phyloP scores from a whole-genome alignment of 179 eudicot genomes.

The Pouteria campechiana region DNA sequence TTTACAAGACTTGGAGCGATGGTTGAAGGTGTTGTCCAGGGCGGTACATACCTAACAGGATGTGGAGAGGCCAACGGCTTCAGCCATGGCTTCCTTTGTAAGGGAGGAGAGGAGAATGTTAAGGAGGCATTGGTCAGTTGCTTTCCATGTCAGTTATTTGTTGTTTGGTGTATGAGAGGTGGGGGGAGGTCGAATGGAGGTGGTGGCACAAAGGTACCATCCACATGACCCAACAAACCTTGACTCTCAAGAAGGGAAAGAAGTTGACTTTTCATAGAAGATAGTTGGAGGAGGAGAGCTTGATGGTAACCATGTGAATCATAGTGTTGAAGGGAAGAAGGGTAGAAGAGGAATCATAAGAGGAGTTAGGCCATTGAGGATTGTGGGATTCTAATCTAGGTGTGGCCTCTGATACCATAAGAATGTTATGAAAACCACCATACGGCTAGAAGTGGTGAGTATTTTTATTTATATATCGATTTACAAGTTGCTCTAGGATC shows the following conservation, averaged over 20 bases:
- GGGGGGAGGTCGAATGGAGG: background rate
- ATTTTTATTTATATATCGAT: no score
- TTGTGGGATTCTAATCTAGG: no score
- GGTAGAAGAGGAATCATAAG: background rate
- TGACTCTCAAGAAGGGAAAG: background rate
- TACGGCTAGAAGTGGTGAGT: no score
- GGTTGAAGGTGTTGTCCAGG: background rate
- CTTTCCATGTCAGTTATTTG: background rate
- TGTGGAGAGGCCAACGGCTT: background rate
- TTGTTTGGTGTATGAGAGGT: background rate
- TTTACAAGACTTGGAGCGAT: background rate
- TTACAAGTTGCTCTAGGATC: no score
- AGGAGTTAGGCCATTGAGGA: no score
- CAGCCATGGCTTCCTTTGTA: slow-evolving; percentile 7
- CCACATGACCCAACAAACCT: background rate
- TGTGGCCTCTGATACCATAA: no score
- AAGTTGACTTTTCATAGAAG: background rate
- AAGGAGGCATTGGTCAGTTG: background rate
- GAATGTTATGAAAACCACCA: no score
- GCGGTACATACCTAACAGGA: background rate
- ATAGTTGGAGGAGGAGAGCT: background rate
- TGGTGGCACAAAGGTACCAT: background rate
- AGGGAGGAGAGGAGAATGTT: background rate
- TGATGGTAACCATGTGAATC: background rate
- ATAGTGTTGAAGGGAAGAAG: slow-evolving; percentile 1